A percentile compares a stretch with the other conserved stretches of the same genome.
Evolutionary conservation across 2,329 filamentous ascomycete genomes (phyloP).

Genomic region (Calonectria montana): DNA sequence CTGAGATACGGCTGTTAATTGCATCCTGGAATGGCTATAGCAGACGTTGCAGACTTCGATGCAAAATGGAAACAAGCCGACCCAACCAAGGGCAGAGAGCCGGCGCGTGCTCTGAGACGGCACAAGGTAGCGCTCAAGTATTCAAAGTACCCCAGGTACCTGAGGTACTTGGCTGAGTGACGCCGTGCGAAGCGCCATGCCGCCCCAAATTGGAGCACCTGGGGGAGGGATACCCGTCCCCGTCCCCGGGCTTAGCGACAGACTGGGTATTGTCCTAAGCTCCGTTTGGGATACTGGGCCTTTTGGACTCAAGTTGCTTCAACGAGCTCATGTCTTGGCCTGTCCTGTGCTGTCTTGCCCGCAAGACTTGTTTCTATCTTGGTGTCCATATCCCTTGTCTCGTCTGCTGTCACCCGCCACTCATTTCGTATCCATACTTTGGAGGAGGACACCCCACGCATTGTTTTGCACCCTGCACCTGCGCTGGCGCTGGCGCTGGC

Average conservation of each 20-base stretch:
- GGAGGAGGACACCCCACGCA: not conserved
- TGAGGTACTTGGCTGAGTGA: constrained; percentile 34
- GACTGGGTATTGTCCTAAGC: constrained; percentile 27
- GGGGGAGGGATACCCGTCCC: constrained; percentile 20
- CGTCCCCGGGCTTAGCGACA: constrained; percentile 32
- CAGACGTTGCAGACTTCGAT: constrained; percentile 1
- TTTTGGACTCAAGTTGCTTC: not conserved
- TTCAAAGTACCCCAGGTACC: constrained; percentile 28
- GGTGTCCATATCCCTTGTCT: constrained; percentile 1
- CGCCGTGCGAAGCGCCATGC: constrained; percentile 44
- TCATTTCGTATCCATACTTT: constrained; percentile 1
- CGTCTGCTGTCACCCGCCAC: not conserved
- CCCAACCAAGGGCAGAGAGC: not conserved
- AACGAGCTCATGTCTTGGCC: not conserved
- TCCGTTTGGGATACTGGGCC: not conserved
- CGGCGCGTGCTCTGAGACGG: not conserved
- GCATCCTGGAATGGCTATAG: not conserved
- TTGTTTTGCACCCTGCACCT: not conserved
- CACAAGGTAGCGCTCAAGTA: constrained; percentile 19
- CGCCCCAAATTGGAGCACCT: constrained; percentile 32
- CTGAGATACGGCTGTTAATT: constrained; percentile 10
- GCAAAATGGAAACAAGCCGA: not conserved
- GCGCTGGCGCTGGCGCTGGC: constrained; percentile 1
- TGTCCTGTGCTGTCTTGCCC: not conserved
- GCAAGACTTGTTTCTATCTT: constrained; percentile 1